Conservation (phyloP, 768 basidiomycete genomes). For the Boletus bicolor region DNA sequence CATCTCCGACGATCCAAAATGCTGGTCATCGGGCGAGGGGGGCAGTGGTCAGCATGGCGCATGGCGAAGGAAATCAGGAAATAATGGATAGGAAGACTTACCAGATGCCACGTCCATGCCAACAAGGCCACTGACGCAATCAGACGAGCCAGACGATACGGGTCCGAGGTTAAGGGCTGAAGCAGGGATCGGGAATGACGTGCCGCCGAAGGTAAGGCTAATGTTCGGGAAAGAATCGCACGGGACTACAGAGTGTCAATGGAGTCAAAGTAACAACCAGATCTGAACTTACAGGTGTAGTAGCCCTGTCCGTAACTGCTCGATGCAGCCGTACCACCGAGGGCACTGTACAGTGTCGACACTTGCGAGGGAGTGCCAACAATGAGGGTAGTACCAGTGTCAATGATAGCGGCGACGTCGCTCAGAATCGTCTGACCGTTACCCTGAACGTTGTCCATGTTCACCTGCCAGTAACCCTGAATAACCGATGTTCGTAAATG, state of each 20-base stretch:
- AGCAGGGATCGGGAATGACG: constrained; percentile 31
- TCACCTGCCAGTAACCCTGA: constrained; percentile 16
- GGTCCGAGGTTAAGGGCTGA: constrained; percentile 38
- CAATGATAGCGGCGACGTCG: constrained; percentile 10
- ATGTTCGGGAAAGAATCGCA: constrained; percentile 29
- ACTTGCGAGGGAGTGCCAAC: constrained; percentile 3
- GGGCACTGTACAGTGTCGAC: background rate
- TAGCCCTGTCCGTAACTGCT: constrained; percentile 19
- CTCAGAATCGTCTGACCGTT: constrained; percentile 1
- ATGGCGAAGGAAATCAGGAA: background rate
- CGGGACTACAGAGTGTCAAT: constrained; percentile 16
- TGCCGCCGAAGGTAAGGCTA: constrained; percentile 37
- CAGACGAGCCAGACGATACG: constrained; percentile 15
- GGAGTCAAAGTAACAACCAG: background rate
- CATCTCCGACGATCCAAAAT: constrained; percentile 34
- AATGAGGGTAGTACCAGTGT: constrained; percentile 21
- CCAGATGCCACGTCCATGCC: constrained; percentile 3
- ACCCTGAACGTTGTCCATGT: constrained; percentile 3
- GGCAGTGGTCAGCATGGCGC: background rate
- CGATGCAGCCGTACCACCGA: constrained; percentile 7
- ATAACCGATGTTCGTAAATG: background rate
- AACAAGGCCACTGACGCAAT: constrained; percentile 32
- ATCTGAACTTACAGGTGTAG: constrained; percentile 30
- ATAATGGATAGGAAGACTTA: background rate
- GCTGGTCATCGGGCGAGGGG: background rate